A percentile compares a stretch with the other conserved stretches of the same genome.
Evolutionary conservation across 768 basidiomycete species (phyloP).

Genomic region (Lactarius evosmus): DNA sequence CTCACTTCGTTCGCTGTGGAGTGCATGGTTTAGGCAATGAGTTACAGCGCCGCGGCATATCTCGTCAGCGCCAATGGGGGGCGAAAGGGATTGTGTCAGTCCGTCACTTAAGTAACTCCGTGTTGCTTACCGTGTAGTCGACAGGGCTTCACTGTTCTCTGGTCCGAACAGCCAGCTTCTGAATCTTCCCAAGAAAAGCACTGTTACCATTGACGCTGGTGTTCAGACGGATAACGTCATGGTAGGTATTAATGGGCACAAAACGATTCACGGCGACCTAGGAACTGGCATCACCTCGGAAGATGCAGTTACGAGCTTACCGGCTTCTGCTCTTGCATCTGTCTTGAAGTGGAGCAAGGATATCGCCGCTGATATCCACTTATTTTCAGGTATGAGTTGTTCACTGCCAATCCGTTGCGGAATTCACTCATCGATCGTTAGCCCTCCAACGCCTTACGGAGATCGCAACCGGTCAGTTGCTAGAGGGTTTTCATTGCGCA

Average conservation of each 20-base stretch:
- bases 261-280: constrained; percentile 33
- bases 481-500: not conserved
- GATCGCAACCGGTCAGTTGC: constrained; percentile 55
- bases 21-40: constrained; percentile 66
- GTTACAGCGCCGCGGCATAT: constrained; percentile 62
- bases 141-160: constrained; percentile 50
- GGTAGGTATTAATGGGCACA: constrained; percentile 35
- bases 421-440: constrained; percentile 26
- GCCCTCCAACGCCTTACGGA: constrained; percentile 69
- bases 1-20: constrained; percentile 61
- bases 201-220: constrained; percentile 58
- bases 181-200: constrained; percentile 49
- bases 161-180: constrained; percentile 45
- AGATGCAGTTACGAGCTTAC: constrained; percentile 52
- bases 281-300: constrained; percentile 45
- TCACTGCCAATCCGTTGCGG: constrained; percentile 10
- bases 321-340: constrained; percentile 59
- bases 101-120: constrained; percentile 5
- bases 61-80: constrained; percentile 68
- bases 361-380: constrained; percentile 69
- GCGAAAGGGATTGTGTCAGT: constrained; percentile 68
- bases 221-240: constrained; percentile 51
- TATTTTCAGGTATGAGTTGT: constrained; percentile 50
- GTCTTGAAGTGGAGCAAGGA: constrained; percentile 75
- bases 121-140: not conserved